phyloP scores from a whole-genome alignment of 2,329 filamentous ascomycete genomes.

The Colletotrichum tanaceti region DNA sequence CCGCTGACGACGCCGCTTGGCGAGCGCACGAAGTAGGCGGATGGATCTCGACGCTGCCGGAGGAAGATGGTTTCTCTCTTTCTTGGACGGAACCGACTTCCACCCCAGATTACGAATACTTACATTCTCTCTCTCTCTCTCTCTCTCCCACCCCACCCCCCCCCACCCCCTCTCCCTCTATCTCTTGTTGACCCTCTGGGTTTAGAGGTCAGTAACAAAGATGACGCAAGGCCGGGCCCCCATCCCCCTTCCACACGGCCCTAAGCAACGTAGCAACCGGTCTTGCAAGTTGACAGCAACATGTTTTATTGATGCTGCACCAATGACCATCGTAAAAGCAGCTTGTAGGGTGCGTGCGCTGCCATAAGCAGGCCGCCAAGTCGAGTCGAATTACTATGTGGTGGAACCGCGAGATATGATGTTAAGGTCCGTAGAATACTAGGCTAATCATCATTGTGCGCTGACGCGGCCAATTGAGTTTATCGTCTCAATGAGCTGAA shows the following conservation, averaged over 20 bases:
- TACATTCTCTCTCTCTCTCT: too few relatives aligned
- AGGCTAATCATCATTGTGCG: conserved; percentile 11
- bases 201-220: background rate
- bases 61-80: background rate
- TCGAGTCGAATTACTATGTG: background rate
- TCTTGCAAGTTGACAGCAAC: background rate
- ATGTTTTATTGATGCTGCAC: background rate
- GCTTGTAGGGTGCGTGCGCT: background rate
- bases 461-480: conserved; percentile 37
- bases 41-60: background rate
- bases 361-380: background rate
- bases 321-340: background rate
- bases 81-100: background rate
- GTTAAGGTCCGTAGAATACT: conserved; percentile 23
- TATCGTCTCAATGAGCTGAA: conserved; percentile 23
- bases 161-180: too few relatives aligned
- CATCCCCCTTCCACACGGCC: background rate
- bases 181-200: background rate
- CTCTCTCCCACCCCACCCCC: too few relatives aligned
- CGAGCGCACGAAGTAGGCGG: background rate
- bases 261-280: conserved; percentile 15
- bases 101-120: background rate
- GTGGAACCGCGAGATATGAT: conserved; percentile 1
- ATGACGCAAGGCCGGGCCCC: background rate
- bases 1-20: conserved; percentile 7